Conservation (phyloP, 1,284 basidiomycete species). For the Trichosporon sp. region DNA sequence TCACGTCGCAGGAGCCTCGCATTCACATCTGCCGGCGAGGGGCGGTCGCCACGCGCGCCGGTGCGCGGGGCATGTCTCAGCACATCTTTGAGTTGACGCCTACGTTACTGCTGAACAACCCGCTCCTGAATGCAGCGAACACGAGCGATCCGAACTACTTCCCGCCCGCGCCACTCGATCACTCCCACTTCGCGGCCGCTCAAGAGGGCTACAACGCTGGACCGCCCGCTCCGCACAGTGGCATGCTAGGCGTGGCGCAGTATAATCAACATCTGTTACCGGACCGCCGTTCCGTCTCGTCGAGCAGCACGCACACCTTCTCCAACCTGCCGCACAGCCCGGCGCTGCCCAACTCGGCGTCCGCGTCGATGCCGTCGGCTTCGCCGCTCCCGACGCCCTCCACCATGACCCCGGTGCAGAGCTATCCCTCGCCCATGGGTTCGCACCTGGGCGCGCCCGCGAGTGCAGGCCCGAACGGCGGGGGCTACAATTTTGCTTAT, state of each 20-base stretch:
- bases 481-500: too few relatives aligned
- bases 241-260: not conserved
- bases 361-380: not conserved
- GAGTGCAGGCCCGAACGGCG: too few relatives aligned
- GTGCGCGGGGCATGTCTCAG: slow-evolving; percentile 38
- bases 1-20: slow-evolving; percentile 42
- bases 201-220: not conserved
- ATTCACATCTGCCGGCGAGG: slow-evolving; percentile 46
- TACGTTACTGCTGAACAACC: slow-evolving; percentile 46
- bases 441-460: too few relatives aligned
- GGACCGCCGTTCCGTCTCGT: slow-evolving; percentile 11
- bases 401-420: not conserved
- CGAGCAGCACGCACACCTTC: slow-evolving; percentile 10
- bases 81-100: slow-evolving; percentile 48
- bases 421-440: not conserved
- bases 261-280: not conserved
- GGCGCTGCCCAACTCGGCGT: not conserved
- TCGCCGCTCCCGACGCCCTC: not conserved
- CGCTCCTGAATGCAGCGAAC: slow-evolving; percentile 39
- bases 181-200: not conserved
- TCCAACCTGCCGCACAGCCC: not conserved
- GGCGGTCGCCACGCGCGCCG: slow-evolving; percentile 17
- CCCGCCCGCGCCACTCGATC: slow-evolving; percentile 39
- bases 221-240: not conserved
- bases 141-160: slow-evolving; percentile 47